These are phyloP conservation scores for Pseudogymnoascus sp. DNA, from an alignment of 2,329 filamentous ascomycete species.

Conservation along the genomic window DNA sequence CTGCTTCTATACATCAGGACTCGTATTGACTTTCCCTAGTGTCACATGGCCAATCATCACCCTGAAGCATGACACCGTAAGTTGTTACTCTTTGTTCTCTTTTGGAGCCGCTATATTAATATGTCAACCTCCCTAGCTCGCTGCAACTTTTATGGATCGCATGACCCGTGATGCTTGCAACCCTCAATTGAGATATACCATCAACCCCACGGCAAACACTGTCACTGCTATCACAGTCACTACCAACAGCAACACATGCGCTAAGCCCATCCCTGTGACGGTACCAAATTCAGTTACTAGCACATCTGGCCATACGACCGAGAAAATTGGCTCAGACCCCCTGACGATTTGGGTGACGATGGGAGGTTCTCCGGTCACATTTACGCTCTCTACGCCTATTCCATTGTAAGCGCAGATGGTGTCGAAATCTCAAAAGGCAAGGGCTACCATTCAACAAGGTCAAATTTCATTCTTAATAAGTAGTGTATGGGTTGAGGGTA, in stretches of 20 bases:
- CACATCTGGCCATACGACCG: conserved; percentile 19
- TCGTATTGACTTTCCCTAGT: too few relatives aligned
- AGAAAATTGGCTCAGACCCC: conserved; percentile 49
- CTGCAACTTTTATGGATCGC: conserved; percentile 43
- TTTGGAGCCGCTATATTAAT: background rate
- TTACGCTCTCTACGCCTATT: conserved; percentile 28
- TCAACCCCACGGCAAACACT: conserved; percentile 13
- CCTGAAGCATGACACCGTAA: conserved; percentile 50
- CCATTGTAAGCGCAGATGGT: too few relatives aligned
- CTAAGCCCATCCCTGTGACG: conserved; percentile 21
- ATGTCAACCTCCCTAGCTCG: background rate
- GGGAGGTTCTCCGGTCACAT: conserved; percentile 37
- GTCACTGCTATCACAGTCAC: conserved; percentile 33
- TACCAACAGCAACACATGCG: conserved; percentile 30
- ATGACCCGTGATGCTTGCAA: conserved; percentile 22
- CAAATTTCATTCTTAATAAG: too few relatives aligned
- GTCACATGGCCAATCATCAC: conserved; percentile 46
- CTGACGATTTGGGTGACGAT: conserved; percentile 44
- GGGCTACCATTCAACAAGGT: too few relatives aligned
- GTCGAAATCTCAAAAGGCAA: too few relatives aligned
- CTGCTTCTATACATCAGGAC: too few relatives aligned
- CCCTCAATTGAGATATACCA: conserved; percentile 19
- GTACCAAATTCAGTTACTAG: conserved; percentile 31
- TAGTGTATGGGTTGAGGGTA: too few relatives aligned
- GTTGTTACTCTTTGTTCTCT: conserved; percentile 24